Conservation (phyloP, 192 early-diverging fungal genomes). For the Backusella sp. region DNA sequence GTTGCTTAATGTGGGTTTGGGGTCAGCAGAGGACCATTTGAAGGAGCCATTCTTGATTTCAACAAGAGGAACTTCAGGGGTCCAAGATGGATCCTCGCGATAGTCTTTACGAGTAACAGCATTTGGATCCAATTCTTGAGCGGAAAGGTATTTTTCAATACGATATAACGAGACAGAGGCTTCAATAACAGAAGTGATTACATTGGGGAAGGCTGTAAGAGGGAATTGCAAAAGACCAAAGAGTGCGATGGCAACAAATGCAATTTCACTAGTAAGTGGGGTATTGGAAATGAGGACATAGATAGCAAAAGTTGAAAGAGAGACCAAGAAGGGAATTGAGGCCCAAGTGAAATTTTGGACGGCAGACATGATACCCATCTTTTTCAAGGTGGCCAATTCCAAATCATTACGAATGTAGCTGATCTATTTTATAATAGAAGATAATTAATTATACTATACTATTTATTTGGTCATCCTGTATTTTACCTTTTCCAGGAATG, state of each 20-base stretch:
- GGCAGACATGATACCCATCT: constrained; percentile 69
- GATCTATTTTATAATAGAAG: constrained; percentile 31
- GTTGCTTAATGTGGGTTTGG: constrained; percentile 34
- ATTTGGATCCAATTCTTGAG: constrained; percentile 77
- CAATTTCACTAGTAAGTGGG: constrained; percentile 62
- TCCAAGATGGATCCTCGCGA: constrained; percentile 11
- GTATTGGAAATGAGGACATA: constrained; percentile 57
- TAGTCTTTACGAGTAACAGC: constrained; percentile 54
- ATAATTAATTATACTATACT: not conserved
- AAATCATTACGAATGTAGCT: constrained; percentile 64
- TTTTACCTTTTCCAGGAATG: constrained; percentile 72
- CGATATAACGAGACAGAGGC: constrained; percentile 83
- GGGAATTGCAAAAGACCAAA: constrained; percentile 95
- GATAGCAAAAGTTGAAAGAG: constrained; percentile 77
- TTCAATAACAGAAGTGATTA: constrained; percentile 76
- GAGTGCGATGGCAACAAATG: constrained; percentile 86
- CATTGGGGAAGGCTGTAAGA: constrained; percentile 77
- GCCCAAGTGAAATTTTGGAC: constrained; percentile 76
- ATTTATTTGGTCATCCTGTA: not conserved
- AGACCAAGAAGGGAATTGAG: constrained; percentile 87
- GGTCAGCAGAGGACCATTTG: constrained; percentile 51
- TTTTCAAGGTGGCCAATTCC: constrained; percentile 76
- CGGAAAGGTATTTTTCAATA: constrained; percentile 73
- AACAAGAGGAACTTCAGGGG: constrained; percentile 35
- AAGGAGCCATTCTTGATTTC: constrained; percentile 53